Percentiles rank a stretch among this genome's conserved stretches.
phyloP scores from a whole-genome alignment of 1,284 basidiomycete genomes.

The Leccinum variabile region DNA sequence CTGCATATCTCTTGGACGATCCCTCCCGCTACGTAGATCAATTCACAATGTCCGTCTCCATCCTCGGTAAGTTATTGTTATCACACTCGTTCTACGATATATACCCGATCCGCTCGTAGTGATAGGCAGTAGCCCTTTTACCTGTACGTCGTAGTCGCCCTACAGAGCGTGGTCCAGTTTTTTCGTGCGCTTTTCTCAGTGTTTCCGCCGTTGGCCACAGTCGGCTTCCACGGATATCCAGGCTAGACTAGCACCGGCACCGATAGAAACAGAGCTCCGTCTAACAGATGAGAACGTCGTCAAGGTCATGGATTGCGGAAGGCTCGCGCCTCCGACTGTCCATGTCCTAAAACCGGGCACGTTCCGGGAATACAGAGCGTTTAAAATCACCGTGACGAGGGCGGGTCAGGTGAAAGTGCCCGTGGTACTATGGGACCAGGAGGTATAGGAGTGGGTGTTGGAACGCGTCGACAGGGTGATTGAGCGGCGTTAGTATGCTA shows the following conservation, averaged over 20 bases:
- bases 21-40: too few relatives aligned
- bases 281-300: conserved; percentile 8
- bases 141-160: too few relatives aligned
- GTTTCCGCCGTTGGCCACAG: too few relatives aligned
- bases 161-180: too few relatives aligned
- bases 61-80: too few relatives aligned
- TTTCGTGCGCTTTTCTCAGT: too few relatives aligned
- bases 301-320: background rate
- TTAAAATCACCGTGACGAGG: conserved; percentile 10
- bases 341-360: conserved; percentile 19
- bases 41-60: too few relatives aligned
- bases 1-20: too few relatives aligned
- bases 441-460: conserved; percentile 14
- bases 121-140: too few relatives aligned
- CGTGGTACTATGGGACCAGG: conserved; percentile 16
- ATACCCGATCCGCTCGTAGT: too few relatives aligned
- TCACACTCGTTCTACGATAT: too few relatives aligned
- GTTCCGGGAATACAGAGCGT: conserved; percentile 18
- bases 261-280: conserved; percentile 9
- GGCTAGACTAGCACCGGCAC: conserved; percentile 12
- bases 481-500: background rate
- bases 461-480: conserved; percentile 9
- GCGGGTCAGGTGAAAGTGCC: conserved; percentile 20
- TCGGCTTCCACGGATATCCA: too few relatives aligned
- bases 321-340: conserved; percentile 13